Base-by-base conservation (phyloP, 345 rosid species). In the Heritiera littoralis region DNA sequence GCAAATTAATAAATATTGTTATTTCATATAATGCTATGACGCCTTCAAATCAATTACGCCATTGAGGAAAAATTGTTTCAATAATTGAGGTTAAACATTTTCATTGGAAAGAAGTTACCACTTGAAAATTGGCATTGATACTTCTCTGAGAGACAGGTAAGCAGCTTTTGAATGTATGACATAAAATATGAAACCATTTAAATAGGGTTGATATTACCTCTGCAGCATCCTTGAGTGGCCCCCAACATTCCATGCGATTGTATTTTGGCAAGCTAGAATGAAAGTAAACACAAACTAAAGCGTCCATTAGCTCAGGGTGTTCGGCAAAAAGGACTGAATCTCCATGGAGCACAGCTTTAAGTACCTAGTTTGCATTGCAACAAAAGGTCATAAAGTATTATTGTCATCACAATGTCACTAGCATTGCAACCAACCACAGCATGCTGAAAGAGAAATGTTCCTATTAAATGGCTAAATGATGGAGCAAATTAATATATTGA, bases 231-330 rank as follows among this genome's bases (percentile, higher is more conserved):
- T 85, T 88, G 60, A 95, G 88, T 28, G 93, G 88, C 45, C 98
- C 98, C 98, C 98, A 95, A 80, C 89, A 90, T 80, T 95, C 97
- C 30, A 92, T 77, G 14, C 92, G 84, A 66, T 95, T 93, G 88
- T 87, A 93, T 76, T 88, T 84, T 18, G 84, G 88, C 38, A 89
- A 85, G 77, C 91, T 86, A 20, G 98, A 95, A 77, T 95, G 98
- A 74, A 95, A 95, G 80, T 93, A 95, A 70, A 93, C 92, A 90
- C 93, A 83, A 71, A 92, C 98, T 71, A 84, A 75, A 49, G 94
- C 87, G 77, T 95, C 90, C 87, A 80, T 73, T 73, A 95, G 80
- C 88, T 89, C 95, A 14, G 95, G 94, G 82, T 93, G 82, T 11
- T 91, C 89, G n/a, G 58, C 78, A 80, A 95, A 89, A 81, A 92